These are phyloP conservation scores for Leishmania major DNA, from an alignment of 208 protist species.

Conservation along the genomic window DNA sequence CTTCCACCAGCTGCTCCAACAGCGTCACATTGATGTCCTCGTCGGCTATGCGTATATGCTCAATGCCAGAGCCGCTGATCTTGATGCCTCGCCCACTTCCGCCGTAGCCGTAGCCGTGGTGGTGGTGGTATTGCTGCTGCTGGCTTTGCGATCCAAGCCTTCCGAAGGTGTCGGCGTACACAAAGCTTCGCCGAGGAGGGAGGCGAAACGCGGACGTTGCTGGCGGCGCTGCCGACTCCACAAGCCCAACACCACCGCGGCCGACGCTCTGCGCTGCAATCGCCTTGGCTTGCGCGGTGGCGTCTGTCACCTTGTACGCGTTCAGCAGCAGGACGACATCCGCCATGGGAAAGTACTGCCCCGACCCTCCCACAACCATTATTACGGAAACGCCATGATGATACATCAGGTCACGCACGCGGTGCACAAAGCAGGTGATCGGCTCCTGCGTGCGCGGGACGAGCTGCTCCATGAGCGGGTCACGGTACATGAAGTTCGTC, in stretches of 20 bases:
- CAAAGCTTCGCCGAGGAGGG: constrained; percentile 19
- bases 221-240: constrained; percentile 4
- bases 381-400: constrained; percentile 79
- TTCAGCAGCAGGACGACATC: constrained; percentile 90
- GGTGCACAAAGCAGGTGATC: constrained; percentile 92
- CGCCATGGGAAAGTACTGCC: constrained; percentile 93
- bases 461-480: constrained; percentile 89
- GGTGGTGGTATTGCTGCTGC: constrained; percentile 14
- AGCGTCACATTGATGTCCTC: constrained; percentile 74
- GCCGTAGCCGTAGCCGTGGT: neutral
- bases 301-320: constrained; percentile 75
- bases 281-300: constrained; percentile 64
- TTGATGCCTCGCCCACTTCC: constrained; percentile 38
- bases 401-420: constrained; percentile 59
- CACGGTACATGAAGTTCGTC: constrained; percentile 97
- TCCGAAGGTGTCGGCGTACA: constrained; percentile 25
- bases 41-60: constrained; percentile 57
- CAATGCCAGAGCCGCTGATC: constrained; percentile 47
- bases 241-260: neutral
- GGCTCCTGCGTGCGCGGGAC: constrained; percentile 90
- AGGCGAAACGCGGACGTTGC: constrained; percentile 19
- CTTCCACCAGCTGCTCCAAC: constrained; percentile 93
- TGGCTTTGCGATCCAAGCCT: neutral
- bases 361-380: constrained; percentile 93
- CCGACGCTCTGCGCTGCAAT: constrained; percentile 38